Conservation (phyloP, 352 stramenopile genomes). For the Pythium rishiriense region DNA sequence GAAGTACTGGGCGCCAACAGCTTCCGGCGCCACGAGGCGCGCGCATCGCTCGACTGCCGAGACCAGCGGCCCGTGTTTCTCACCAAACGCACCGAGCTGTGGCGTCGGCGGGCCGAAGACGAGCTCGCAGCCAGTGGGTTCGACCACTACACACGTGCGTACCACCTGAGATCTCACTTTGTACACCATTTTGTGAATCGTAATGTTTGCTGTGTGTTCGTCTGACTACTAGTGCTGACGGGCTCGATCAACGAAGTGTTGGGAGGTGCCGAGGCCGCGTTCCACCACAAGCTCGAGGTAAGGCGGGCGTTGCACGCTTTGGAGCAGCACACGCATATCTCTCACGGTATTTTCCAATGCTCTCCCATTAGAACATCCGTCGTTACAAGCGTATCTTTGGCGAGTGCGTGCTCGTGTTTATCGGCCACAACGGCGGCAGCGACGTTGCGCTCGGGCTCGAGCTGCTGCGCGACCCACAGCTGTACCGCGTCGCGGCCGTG, state of each 20-base stretch:
- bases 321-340: too few species aligned
- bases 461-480: constrained; percentile 47
- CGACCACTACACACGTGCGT: constrained; percentile 22
- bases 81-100: constrained; percentile 18
- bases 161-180: not conserved
- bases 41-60: constrained; percentile 12
- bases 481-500: constrained; percentile 53
- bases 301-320: too few species aligned
- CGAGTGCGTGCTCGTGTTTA: constrained; percentile 71
- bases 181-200: too few species aligned
- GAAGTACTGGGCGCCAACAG: constrained; percentile 46
- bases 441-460: constrained; percentile 72
- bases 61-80: constrained; percentile 25
- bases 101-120: constrained; percentile 16
- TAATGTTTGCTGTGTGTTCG: too few species aligned
- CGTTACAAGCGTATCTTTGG: constrained; percentile 64
- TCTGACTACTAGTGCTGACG: constrained; percentile 23
- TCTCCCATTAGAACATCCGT: constrained; percentile 50
- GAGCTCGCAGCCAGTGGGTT: constrained; percentile 21
- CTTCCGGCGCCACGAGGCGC: constrained; percentile 41
- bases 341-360: too few species aligned
- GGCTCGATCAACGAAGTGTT: constrained; percentile 19
- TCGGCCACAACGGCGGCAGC: constrained; percentile 69
- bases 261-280: constrained; percentile 6
- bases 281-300: constrained; percentile 67